These are phyloP conservation scores for Sporothrix brunneoviolacea DNA, from an alignment of 2,329 filamentous ascomycete species.

Conservation along the genomic window DNA sequence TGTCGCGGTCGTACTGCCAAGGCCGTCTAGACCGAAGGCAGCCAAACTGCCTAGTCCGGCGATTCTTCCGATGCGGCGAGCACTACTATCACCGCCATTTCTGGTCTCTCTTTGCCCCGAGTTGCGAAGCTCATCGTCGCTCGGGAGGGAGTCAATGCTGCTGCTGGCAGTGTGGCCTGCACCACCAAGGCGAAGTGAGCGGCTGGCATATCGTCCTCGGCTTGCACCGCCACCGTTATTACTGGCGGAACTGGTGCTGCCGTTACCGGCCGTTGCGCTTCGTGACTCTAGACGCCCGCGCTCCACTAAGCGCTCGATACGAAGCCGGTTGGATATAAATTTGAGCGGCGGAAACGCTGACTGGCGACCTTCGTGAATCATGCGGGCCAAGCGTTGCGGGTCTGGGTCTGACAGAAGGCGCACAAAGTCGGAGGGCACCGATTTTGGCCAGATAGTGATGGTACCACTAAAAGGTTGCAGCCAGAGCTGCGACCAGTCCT, in stretches of 20 bases:
- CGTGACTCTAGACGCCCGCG: conserved; percentile 41
- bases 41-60: not conserved
- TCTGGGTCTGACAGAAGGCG: conserved; percentile 82
- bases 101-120: not conserved
- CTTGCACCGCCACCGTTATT: not conserved
- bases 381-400: conserved; percentile 65
- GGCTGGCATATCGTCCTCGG: not conserved
- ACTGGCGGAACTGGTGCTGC: not conserved
- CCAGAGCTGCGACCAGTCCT: conserved; percentile 97
- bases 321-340: conserved; percentile 82
- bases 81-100: not conserved
- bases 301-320: conserved; percentile 67
- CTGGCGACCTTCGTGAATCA: conserved; percentile 87
- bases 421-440: conserved; percentile 69
- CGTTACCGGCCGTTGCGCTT: not conserved
- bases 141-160: conserved; percentile 12
- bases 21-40: not conserved
- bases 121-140: conserved; percentile 9
- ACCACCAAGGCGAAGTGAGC: not conserved
- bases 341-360: conserved; percentile 86
- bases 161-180: conserved; percentile 6
- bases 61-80: too few relatives aligned
- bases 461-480: conserved; percentile 91
- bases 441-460: conserved; percentile 93
- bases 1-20: conserved; percentile 14